Conservation (phyloP, 768 basidiomycete genomes). For the Suillus clintonianus region DNA sequence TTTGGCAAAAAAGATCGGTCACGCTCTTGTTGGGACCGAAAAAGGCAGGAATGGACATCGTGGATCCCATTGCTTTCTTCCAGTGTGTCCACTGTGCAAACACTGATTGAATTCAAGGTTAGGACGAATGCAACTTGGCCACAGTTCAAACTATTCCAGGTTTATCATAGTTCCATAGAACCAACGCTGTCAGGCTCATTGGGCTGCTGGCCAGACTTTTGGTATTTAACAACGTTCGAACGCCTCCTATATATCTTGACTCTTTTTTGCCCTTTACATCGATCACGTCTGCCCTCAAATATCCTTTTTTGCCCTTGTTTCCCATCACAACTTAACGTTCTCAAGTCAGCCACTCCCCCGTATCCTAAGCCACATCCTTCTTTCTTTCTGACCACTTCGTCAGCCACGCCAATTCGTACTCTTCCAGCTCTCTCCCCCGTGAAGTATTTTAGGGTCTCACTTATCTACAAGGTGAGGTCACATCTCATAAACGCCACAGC, state of each 20-base stretch:
- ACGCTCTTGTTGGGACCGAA: conserved; percentile 29
- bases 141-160: too few species aligned
- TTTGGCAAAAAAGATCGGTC: neutral
- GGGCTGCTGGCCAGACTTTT: too few species aligned
- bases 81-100: too few species aligned
- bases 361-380: neutral
- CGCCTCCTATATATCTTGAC: conserved; percentile 4
- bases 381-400: neutral
- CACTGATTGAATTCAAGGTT: too few species aligned
- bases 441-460: neutral
- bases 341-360: neutral
- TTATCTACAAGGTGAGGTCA: too few species aligned
- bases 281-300: conserved; percentile 5
- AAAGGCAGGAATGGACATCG: conserved; percentile 19
- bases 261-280: neutral
- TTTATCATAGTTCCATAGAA: too few species aligned
- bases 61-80: conserved; percentile 1
- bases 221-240: too few species aligned
- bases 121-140: too few species aligned
- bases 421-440: neutral
- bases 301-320: neutral
- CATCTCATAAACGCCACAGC: neutral
- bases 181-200: too few species aligned
- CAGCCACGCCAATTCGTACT: neutral
- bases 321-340: neutral